Base-by-base conservation (phyloP, 805 yeast genomes). In the Kodamaea kaohsiungensis region DNA sequence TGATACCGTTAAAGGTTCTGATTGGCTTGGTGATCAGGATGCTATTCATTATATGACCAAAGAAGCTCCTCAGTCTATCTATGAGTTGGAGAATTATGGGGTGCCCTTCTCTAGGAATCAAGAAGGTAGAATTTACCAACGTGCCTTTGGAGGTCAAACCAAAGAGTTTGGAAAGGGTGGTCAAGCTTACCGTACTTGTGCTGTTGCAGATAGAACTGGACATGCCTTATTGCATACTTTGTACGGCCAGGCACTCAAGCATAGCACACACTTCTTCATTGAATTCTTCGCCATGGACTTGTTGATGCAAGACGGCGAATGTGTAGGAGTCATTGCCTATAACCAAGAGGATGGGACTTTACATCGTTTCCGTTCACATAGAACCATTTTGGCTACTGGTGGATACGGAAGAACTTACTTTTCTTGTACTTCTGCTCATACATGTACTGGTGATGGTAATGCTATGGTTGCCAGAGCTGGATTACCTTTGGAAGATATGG, bases 401-500 rank as follows among this genome's bases (percentile, higher is more conserved):
- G 99, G 99, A 54, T 95, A 89, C 75, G 99, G 99, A 56, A 87
- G 99, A 78, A 91, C 98, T 59, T 95, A 93, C 82, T 95, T 95
- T 85, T 89, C 97, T 9, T 93, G 98, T 82, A 93, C 99, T 59
- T 92, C 98, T 55, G 98, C 98, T 51, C 99, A 93, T 81, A 95
- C 99, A 55, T 93, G 99, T 85, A 93, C 99, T 54, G 99, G 99
- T 81, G 99, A 93, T 75, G 99, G 99, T 73, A 85, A 81, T 68
- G 99, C 98, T 61, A 93, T 93, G 99, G 98, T 91, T 58, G 78
- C 98, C 49, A 86, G 99, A 77, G 99, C 99, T 52, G 99, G 99
- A 58, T 85, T 93, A 73, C 99, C 99, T 54, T 82, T 93, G 69
- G 96, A 93, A 79, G 99, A 93, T 78, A 81, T 93, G 77, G 99